Evolutionary conservation across 2,329 filamentous ascomycete species (phyloP), one percentile per base, ranked within the genome.

Genomic region (Plenodomus biglobosus): DNA sequence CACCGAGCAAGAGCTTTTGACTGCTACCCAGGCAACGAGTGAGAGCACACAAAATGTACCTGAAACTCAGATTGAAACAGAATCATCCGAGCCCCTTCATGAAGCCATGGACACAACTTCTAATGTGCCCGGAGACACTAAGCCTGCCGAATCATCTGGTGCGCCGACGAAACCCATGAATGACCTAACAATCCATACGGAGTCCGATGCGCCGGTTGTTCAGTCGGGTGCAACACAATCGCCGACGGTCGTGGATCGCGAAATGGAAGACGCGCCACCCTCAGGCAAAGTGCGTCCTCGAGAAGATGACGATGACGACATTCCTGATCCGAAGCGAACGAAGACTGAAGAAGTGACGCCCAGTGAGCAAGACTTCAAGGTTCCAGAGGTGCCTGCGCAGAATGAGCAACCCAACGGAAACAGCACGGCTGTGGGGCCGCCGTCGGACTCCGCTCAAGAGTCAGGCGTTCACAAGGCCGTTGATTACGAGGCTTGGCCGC

Each of bases 271-370:
- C 46, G 70, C 69, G 35, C 71, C 71, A 6, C 54, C 60, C 2
- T 69, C 70, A n/a, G 70, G 70, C 24, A 70, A 70, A 40, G 79
- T 89, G 1, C 85, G 90, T 10, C 87, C 86, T 58, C 85, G 92
- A 13, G 61, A 62, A 39, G 61, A 61, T 21, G 90, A 95, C 55
- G 75, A 76, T 15, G 76, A 77, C 1, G 75, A 75, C 16, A 75
- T 67, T n/a, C 76, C 90, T 55, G 86, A 44, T 15, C 82, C 90
- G 1, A 96, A 96, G 76, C 85, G 92, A 20, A 84, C 88, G 32
- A 92, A 86, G 73, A 87, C 89, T 0, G 87, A 88, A 17, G 64
- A 64, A 16, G 66, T 58, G 36, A 45, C 46, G 2, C 24, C 70
- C 73, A 40, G 58, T 59, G 52, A 64, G 35, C 44, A 45, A 4